Evolutionary conservation across 331 rosid species (phyloP).

Genomic region (Telfairia occidentalis): DNA sequence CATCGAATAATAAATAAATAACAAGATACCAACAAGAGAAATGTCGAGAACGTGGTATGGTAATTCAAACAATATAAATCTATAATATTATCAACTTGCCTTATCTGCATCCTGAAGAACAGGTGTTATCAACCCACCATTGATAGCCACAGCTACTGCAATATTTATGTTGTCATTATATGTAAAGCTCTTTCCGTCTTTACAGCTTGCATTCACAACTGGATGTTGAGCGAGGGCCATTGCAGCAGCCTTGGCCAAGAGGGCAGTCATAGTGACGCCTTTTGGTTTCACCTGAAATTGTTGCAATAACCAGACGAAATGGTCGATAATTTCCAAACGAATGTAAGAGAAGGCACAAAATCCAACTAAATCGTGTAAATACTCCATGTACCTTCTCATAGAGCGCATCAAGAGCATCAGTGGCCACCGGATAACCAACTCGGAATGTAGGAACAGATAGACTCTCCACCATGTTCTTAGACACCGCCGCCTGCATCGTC

Average conservation of each 20-base stretch:
- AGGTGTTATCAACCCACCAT: conserved; percentile 90
- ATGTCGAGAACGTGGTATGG: too few species aligned
- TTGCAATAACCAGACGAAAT: conserved; percentile 7
- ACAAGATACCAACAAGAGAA: background rate
- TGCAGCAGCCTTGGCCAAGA: conserved; percentile 79
- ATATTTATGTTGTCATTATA: conserved; percentile 59
- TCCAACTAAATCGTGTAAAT: background rate
- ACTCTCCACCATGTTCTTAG: conserved; percentile 85
- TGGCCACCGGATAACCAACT: conserved; percentile 73
- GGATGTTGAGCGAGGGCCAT: conserved; percentile 91
- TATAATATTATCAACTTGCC: conserved; percentile 26
- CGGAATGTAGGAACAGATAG: conserved; percentile 87
- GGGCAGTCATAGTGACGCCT: conserved; percentile 91
- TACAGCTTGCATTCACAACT: conserved; percentile 73
- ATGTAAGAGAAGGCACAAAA: background rate
- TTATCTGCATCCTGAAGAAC: conserved; percentile 94
- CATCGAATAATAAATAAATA: conserved; percentile 18
- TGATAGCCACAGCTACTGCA: conserved; percentile 86
- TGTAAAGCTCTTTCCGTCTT: conserved; percentile 71
- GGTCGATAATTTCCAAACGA: background rate
- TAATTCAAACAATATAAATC: background rate
- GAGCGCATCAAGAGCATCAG: conserved; percentile 69
- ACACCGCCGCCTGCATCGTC: conserved; percentile 80
- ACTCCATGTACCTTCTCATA: conserved; percentile 40
- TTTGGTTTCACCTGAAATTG: conserved; percentile 64